These are phyloP conservation scores for Eucommia ulmoides DNA, from an alignment of 257 asterid species.

Conservation along the genomic window DNA sequence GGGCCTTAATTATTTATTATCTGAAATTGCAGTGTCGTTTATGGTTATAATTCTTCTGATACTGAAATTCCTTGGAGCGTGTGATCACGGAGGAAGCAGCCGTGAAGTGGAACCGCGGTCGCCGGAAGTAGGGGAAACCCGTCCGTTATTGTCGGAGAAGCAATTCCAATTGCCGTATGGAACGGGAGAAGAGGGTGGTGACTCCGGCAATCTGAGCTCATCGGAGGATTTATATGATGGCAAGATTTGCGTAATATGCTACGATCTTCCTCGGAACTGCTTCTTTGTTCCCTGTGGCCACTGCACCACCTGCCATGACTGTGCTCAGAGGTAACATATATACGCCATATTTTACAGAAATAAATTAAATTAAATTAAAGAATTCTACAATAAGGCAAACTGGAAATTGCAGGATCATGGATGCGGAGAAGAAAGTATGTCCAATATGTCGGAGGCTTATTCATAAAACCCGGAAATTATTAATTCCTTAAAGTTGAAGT, in stretches of 20 bases:
- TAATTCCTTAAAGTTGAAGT: constrained; percentile 8
- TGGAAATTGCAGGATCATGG: constrained; percentile 25
- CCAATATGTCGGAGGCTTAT: constrained; percentile 38
- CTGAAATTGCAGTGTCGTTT: constrained; percentile 29
- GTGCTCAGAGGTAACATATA: constrained; percentile 41
- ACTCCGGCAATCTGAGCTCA: constrained; percentile 18
- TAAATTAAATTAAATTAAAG: background rate
- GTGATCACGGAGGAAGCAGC: constrained; percentile 13
- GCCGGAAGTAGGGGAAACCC: constrained; percentile 14
- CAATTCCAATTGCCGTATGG: constrained; percentile 24
- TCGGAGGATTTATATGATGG: constrained; percentile 53
- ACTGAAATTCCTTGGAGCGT: constrained; percentile 31
- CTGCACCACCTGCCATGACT: constrained; percentile 38
- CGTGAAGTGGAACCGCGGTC: background rate
- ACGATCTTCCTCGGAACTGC: constrained; percentile 38
- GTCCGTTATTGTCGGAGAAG: constrained; percentile 26
- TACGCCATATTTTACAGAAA: background rate
- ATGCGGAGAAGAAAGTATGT: constrained; percentile 26
- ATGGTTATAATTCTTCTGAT: constrained; percentile 29
- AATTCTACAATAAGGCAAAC: background rate
- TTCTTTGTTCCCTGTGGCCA: constrained; percentile 74
- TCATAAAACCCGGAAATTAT: constrained; percentile 24
- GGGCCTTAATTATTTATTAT: too few relatives aligned
- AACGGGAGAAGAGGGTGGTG: constrained; percentile 31
- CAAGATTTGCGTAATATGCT: constrained; percentile 61